These are phyloP conservation scores for Wakefieldia striispora DNA, from an alignment of 768 basidiomycete species.

Conservation along the genomic window DNA sequence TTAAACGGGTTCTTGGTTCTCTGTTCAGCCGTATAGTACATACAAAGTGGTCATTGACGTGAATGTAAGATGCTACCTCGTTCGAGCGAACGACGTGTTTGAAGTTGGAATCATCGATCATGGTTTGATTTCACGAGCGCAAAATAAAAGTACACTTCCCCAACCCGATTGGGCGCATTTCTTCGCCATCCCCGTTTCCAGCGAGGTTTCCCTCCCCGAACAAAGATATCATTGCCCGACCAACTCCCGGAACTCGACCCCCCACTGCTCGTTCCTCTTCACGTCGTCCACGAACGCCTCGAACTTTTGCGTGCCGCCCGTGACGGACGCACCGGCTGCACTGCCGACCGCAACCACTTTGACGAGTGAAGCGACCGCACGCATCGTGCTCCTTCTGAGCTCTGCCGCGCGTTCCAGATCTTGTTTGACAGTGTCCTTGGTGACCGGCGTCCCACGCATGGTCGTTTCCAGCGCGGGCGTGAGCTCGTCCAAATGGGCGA, in stretches of 20 bases:
- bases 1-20: too few relatives aligned
- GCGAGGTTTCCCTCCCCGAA: too few relatives aligned
- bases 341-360: slow-evolving; percentile 62
- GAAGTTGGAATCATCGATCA: too few relatives aligned
- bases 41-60: too few relatives aligned
- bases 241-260: slow-evolving; percentile 51
- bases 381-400: slow-evolving; percentile 84
- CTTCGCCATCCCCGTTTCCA: too few relatives aligned
- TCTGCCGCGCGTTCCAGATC: slow-evolving; percentile 86
- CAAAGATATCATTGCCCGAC: slow-evolving; percentile 21
- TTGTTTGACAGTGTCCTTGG: slow-evolving; percentile 96
- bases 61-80: too few relatives aligned
- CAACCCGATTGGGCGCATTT: background rate
- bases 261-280: slow-evolving; percentile 65
- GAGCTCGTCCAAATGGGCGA: slow-evolving; percentile 79
- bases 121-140: too few relatives aligned
- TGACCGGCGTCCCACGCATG: slow-evolving; percentile 84
- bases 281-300: slow-evolving; percentile 77
- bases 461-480: slow-evolving; percentile 83
- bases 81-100: too few relatives aligned
- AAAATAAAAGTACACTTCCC: background rate
- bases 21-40: too few relatives aligned
- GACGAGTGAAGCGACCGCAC: slow-evolving; percentile 85
- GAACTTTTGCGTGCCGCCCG: slow-evolving; percentile 48
- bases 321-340: slow-evolving; percentile 37